Base-by-base conservation (phyloP, 2,329 filamentous ascomycete genomes). In the Exophiala lecanii-corni region DNA sequence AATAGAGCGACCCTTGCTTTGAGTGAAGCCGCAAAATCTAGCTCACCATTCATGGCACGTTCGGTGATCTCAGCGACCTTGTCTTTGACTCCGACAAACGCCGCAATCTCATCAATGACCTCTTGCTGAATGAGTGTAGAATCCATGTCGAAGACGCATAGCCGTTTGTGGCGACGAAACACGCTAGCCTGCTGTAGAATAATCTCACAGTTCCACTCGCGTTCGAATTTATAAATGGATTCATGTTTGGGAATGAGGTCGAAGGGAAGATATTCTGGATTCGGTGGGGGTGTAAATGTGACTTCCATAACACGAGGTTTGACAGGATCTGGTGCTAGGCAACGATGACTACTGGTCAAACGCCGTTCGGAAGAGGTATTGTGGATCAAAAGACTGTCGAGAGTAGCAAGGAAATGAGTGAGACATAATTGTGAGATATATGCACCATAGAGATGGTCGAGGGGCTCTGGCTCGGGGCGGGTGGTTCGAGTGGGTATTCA, bases 81-180 rank as follows among this genome's bases (percentile, higher is more conserved):
- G 40, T 81, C 81, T 56, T 87, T 81, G n/a, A 94, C 76, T 39
- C 88, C 86, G 2, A 95, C 79, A 26, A 84, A 84, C 41, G 84
- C 81, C 3, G 92, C 92, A 43, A 98, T 82, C 58, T 97, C 82
- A 64, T 98, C 92, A 61, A 98, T 97, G 48, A 96, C 89, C 69
- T 98, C 92, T 64, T 98, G 89, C 41, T 91, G 85, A 62, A 98
- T 97, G 47, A 98, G 76, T 0, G 92, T 98, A 64, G 85, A 92
- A 69, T 98, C 92, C 92, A 98, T 98, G 65, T 98, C 92, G 60
- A 98, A 98, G 21, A 96, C 87, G 3, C 91, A 89, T 9, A 97
- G 73, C 6, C 91, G 79, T 54, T 89, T 89, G 65, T 94, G 79
- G 19, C 83, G 77, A 45, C 88, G 75, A 72, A 83, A 88, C 21